phyloP scores from a whole-genome alignment of 75 land plant genomes.

The Ceratopteris richardii region DNA sequence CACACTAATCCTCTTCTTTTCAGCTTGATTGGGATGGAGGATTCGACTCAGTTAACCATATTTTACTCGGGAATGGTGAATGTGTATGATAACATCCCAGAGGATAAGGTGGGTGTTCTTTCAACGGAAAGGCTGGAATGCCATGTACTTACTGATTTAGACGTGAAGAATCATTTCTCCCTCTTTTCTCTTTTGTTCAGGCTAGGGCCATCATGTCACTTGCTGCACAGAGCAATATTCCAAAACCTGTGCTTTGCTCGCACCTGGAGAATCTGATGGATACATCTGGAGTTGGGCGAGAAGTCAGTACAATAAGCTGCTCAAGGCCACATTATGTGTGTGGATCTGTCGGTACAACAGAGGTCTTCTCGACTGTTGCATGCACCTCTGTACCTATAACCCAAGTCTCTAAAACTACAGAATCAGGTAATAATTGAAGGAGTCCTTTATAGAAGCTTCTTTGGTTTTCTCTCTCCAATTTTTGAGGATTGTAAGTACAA shows the following conservation, averaged over 20 bases:
- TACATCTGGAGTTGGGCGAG: too few species aligned
- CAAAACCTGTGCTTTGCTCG: not conserved
- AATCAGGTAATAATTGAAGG: not conserved
- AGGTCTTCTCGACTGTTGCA: too few species aligned
- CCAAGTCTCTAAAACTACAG: too few species aligned
- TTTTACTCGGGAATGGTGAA: constrained; percentile 42
- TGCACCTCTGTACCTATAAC: too few species aligned
- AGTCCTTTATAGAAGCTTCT: too few species aligned
- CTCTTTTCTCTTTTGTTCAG: not conserved
- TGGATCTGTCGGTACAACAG: too few species aligned
- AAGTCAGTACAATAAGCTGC: too few species aligned
- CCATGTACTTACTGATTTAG: too few species aligned
- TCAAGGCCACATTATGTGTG: too few species aligned
- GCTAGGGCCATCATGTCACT: constrained; percentile 22
- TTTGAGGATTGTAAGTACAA: too few species aligned
- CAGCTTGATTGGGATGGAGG: not conserved
- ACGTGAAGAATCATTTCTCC: not conserved
- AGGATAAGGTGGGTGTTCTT: constrained; percentile 47
- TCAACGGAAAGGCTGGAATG: not conserved
- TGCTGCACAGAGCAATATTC: constrained; percentile 6
- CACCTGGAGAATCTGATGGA: not conserved
- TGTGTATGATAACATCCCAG: constrained; percentile 38
- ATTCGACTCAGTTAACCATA: constrained; percentile 36
- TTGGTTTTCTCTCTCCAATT: too few species aligned
- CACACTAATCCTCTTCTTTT: not conserved